These are phyloP conservation scores for Aspergillus hiratsukae DNA, from an alignment of 2,329 filamentous ascomycete species.

Conservation along the genomic window DNA sequence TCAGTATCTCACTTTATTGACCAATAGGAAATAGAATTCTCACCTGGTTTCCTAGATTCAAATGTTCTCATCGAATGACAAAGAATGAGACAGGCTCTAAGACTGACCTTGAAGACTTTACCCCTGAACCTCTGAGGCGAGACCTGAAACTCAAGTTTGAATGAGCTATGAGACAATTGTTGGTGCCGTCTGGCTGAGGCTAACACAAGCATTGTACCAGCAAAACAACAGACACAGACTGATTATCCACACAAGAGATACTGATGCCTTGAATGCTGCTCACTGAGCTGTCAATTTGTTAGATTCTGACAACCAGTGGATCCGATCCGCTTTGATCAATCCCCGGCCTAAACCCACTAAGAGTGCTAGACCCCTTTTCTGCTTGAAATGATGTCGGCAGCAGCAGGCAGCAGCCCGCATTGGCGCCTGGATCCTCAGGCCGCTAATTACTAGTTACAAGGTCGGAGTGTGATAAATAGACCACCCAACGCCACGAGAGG, in stretches of 20 bases:
- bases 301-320: background rate
- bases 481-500: background rate
- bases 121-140: background rate
- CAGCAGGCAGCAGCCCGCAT: background rate
- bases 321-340: background rate
- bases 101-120: background rate
- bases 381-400: background rate
- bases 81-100: background rate
- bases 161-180: background rate
- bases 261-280: background rate
- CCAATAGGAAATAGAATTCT: too few species aligned
- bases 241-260: background rate
- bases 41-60: background rate
- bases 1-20: too few species aligned
- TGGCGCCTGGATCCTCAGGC: background rate
- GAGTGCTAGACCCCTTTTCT: background rate
- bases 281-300: too few species aligned
- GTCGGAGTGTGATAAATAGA: background rate
- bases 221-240: background rate
- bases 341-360: background rate
- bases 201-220: background rate
- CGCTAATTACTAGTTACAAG: background rate
- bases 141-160: background rate
- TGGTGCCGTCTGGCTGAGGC: background rate
- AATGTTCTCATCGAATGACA: background rate